A percentile compares a stretch with the other conserved stretches of the same genome.
Conservation (phyloP, 1,284 basidiomycete species). For the Ceratobasidium sp. region DNA sequence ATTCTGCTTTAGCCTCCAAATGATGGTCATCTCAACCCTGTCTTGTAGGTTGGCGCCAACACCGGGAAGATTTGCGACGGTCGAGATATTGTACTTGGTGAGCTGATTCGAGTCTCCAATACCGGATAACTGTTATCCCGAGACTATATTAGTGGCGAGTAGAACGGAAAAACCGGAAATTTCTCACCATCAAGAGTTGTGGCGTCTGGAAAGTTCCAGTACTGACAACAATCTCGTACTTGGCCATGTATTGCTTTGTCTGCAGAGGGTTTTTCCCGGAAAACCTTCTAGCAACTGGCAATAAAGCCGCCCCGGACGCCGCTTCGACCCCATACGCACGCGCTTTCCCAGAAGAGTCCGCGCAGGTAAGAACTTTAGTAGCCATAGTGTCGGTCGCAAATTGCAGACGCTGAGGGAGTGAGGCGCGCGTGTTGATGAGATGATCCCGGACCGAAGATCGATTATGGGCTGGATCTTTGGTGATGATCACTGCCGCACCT, state of each 20-base stretch:
- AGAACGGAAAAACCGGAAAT: background rate
- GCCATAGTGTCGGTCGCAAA: slow-evolving; percentile 41
- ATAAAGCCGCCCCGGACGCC: slow-evolving; percentile 19
- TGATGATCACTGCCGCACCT: slow-evolving; percentile 28
- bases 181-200: slow-evolving; percentile 27
- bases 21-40: slow-evolving; percentile 38
- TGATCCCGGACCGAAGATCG: slow-evolving; percentile 40
- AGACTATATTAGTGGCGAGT: background rate
- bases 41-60: slow-evolving; percentile 38
- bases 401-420: slow-evolving; percentile 7
- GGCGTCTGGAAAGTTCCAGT: slow-evolving; percentile 39
- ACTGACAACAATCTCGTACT: slow-evolving; percentile 37
- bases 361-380: slow-evolving; percentile 37
- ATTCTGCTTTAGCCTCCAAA: slow-evolving; percentile 40
- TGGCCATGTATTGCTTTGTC: slow-evolving; percentile 33
- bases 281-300: slow-evolving; percentile 31
- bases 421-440: slow-evolving; percentile 27
- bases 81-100: slow-evolving; percentile 34
- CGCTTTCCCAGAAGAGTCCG: slow-evolving; percentile 12
- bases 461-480: slow-evolving; percentile 26
- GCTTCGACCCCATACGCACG: slow-evolving; percentile 38
- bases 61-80: slow-evolving; percentile 28
- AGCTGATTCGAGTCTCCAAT: slow-evolving; percentile 31
- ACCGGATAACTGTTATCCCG: slow-evolving; percentile 27
- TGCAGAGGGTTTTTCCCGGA: slow-evolving; percentile 21